phyloP scores from a whole-genome alignment of 192 early-diverging fungal genomes.

The Podila clonocystis region DNA sequence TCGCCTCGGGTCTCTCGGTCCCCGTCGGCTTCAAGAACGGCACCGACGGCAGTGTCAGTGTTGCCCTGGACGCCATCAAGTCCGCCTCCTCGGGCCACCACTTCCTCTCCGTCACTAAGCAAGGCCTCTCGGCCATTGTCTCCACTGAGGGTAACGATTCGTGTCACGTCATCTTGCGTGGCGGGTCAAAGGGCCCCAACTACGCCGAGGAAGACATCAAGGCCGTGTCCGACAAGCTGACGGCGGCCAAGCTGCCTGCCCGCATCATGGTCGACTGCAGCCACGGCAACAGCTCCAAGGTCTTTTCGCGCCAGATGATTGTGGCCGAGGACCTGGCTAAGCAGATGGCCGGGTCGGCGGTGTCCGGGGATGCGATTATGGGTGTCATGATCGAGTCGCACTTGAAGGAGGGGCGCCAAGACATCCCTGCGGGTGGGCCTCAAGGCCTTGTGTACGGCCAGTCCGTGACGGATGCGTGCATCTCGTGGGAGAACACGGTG shows the following conservation, averaged over 20 bases:
- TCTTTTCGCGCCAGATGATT: slow-evolving; percentile 84
- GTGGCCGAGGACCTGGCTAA: slow-evolving; percentile 71
- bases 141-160: slow-evolving; percentile 89
- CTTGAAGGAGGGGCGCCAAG: slow-evolving; percentile 87
- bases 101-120: slow-evolving; percentile 89
- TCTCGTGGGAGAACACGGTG: slow-evolving; percentile 91
- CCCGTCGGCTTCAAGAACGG: slow-evolving; percentile 90
- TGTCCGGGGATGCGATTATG: slow-evolving; percentile 79
- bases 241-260: slow-evolving; percentile 64
- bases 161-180: slow-evolving; percentile 96
- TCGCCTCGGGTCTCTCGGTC: slow-evolving; percentile 82
- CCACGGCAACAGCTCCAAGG: slow-evolving; percentile 94
- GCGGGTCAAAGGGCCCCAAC: slow-evolving; percentile 89
- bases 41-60: slow-evolving; percentile 80
- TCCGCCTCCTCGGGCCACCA: slow-evolving; percentile 80
- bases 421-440: slow-evolving; percentile 78
- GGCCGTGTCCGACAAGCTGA: slow-evolving; percentile 64
- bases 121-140: slow-evolving; percentile 84
- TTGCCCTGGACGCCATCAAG: slow-evolving; percentile 94
- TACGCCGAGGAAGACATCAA: slow-evolving; percentile 81
- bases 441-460: slow-evolving; percentile 85
- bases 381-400: slow-evolving; percentile 98
- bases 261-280: slow-evolving; percentile 95
- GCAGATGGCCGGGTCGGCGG: slow-evolving; percentile 67
- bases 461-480: slow-evolving; percentile 93